Evolutionary conservation across 495 filamentous ascomycete genomes (phyloP).

Genomic region (Coniosporium apollinis): DNA sequence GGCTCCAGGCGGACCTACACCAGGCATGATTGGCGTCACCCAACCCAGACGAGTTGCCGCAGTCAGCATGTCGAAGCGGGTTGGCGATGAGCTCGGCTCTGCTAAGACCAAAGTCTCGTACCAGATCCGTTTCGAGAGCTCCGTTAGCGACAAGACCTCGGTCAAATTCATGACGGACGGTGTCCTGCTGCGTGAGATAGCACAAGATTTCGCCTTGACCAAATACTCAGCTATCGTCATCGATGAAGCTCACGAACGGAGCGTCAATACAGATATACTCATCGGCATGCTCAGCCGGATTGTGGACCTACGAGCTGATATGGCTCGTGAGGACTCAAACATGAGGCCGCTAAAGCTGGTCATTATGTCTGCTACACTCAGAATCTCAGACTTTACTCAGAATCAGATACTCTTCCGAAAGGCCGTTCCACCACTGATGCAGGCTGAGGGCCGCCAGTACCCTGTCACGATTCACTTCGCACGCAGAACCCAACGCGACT

Average conservation of each 20-base stretch:
- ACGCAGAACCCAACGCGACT: constrained; percentile 67
- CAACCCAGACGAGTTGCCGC: constrained; percentile 88
- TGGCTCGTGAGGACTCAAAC: constrained; percentile 41
- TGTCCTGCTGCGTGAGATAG: constrained; percentile 80
- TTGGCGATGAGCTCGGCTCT: constrained; percentile 62
- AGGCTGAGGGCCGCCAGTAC: constrained; percentile 89
- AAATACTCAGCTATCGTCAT: constrained; percentile 92
- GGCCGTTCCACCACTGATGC: constrained; percentile 63
- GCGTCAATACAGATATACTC: constrained; percentile 92
- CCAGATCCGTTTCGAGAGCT: constrained; percentile 89
- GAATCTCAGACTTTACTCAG: constrained; percentile 76
- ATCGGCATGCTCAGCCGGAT: constrained; percentile 93
- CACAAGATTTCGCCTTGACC: constrained; percentile 73
- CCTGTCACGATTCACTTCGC: constrained; percentile 82
- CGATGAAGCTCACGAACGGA: constrained; percentile 95
- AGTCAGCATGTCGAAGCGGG: constrained; percentile 87
- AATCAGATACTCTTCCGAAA: constrained; percentile 63
- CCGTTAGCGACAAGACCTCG: constrained; percentile 63
- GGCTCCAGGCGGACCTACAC: constrained; percentile 52
- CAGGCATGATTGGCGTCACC: constrained; percentile 87
- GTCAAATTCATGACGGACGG: constrained; percentile 99
- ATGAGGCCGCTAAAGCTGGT: constrained; percentile 70
- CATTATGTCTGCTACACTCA: constrained; percentile 94
- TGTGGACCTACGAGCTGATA: constrained; percentile 53
- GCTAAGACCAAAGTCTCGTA: constrained; percentile 57